These are phyloP conservation scores for Dendrostoma leiphaemia DNA, from an alignment of 2,329 filamentous ascomycete species.

Conservation along the genomic window DNA sequence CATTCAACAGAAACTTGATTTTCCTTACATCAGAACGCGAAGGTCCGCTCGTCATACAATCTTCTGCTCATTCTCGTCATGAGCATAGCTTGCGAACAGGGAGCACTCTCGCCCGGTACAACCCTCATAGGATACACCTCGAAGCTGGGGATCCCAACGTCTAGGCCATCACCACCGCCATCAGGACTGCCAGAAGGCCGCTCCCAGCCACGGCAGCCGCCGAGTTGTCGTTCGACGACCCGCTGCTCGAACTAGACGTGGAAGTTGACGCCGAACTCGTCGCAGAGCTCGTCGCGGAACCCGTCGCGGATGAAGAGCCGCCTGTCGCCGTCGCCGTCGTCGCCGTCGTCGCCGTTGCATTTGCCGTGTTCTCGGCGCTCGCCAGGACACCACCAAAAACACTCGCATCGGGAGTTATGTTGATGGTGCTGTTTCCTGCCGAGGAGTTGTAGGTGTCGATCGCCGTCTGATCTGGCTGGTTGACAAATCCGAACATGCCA, in stretches of 20 bases:
- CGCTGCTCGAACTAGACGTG: not conserved
- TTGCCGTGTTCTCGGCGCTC: not conserved
- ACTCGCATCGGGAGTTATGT: not conserved
- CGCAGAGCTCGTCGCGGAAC: not conserved
- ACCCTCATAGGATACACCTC: no score
- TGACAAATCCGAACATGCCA: conserved; percentile 46
- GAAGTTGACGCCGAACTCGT: not conserved
- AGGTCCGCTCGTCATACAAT: no score
- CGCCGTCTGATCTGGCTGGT: conserved; percentile 27
- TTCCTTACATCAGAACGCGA: no score
- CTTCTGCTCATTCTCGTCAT: no score
- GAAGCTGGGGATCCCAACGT: no score
- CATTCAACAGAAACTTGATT: no score
- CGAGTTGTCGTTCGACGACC: not conserved
- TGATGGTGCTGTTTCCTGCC: not conserved
- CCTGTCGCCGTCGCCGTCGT: not conserved
- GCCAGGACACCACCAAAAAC: not conserved
- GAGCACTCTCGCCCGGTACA: no score
- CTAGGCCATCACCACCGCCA: not conserved
- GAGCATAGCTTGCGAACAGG: no score
- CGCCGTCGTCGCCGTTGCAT: not conserved
- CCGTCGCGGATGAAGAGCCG: not conserved
- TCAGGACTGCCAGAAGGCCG: not conserved
- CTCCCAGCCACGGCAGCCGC: not conserved
- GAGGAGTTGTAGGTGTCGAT: conserved; percentile 24